These are phyloP conservation scores for Penicillium sp. DNA, from an alignment of 2,329 filamentous ascomycete species.

Conservation along the genomic window DNA sequence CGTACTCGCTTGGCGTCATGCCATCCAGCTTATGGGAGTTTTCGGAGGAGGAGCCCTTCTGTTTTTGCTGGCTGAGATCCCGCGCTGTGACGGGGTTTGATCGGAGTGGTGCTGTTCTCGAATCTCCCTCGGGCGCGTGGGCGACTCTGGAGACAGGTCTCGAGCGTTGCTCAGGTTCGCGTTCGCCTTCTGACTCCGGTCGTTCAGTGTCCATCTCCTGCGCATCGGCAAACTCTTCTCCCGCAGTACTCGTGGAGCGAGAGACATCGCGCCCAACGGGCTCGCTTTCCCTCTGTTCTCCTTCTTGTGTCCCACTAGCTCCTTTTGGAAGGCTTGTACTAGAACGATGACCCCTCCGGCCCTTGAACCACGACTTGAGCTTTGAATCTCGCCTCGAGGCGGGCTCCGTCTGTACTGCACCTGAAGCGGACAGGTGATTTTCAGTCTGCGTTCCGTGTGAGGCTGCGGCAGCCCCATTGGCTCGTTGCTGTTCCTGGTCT, in stretches of 20 bases:
- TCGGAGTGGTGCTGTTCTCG: conserved; percentile 32
- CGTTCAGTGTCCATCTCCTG: background rate
- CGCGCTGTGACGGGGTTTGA: conserved; percentile 37
- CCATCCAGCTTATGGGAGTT: conserved; percentile 23
- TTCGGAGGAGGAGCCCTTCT: conserved; percentile 23
- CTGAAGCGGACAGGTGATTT: conserved; percentile 14
- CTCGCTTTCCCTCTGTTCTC: background rate
- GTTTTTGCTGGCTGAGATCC: conserved; percentile 27
- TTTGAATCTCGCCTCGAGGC: conserved; percentile 33
- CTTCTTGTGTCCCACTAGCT: background rate
- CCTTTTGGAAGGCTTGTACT: conserved; percentile 27
- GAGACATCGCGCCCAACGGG: background rate
- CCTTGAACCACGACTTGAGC: conserved; percentile 42
- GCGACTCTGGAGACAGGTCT: background rate
- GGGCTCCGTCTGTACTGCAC: conserved; percentile 12
- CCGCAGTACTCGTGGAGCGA: background rate
- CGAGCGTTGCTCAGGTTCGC: background rate
- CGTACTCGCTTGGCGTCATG: conserved; percentile 24
- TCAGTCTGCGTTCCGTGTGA: conserved; percentile 13
- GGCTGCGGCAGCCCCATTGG: background rate
- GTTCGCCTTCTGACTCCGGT: background rate
- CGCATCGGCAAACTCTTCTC: background rate
- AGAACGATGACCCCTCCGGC: conserved; percentile 33
- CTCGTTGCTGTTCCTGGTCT: conserved; percentile 1
- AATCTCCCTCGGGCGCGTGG: conserved; percentile 16